Base-by-base conservation (phyloP, 1,284 basidiomycete genomes). In the Phellopilus nigrolimitatus region DNA sequence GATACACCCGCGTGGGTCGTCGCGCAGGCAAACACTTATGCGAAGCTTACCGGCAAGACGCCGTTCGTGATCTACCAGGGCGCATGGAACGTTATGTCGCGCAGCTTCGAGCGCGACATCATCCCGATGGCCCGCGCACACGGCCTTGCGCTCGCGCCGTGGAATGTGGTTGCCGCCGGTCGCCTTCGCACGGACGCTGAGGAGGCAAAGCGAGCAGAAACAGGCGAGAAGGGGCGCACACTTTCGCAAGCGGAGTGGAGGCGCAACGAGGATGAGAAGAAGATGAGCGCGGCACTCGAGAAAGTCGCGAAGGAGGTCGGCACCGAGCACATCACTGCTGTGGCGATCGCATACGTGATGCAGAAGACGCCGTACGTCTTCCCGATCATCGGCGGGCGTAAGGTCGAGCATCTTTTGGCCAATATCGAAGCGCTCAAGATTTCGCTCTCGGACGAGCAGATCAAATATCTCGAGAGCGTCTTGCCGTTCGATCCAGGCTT, bases 21-120 rank as follows among this genome's bases (percentile, higher is more conserved):
- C 13, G 41, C 50, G 5, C 41, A 43, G 17, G 55, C 54, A 21
- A 56, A 57, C 40, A 51, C 53, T 19, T 57, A 53, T 37, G 56
- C 56, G 10, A 10, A 60, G 4, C 64, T 62, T 8, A 58, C 68
- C 49, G 65, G 63, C 24, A 51, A 65, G 47, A 59, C 62, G 10
- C 66, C 60, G 19, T 69, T 69, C 49, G 56, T 61, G 27, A 57
- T 68, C 30, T 69, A 58, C 27, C 66, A 68, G 55, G 68, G 68
- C 28, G 54, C 53, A 22, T 69, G 67, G 66, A 64, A 60, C 31
- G 61, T 64, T n/a, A 58, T 61, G 45, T 41, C 49, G 28, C 57
- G 66, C 30, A 62, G 64, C 44, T 61, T 68, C 40, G 67, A 69
- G 59, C 56, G 65, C 4, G 67, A 69, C 13, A 66, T 68, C 53